A percentile compares a stretch with the other conserved stretches of the same genome.
Conservation (phyloP, 2,329 filamentous ascomycete species). For the Cadophora sp. region DNA sequence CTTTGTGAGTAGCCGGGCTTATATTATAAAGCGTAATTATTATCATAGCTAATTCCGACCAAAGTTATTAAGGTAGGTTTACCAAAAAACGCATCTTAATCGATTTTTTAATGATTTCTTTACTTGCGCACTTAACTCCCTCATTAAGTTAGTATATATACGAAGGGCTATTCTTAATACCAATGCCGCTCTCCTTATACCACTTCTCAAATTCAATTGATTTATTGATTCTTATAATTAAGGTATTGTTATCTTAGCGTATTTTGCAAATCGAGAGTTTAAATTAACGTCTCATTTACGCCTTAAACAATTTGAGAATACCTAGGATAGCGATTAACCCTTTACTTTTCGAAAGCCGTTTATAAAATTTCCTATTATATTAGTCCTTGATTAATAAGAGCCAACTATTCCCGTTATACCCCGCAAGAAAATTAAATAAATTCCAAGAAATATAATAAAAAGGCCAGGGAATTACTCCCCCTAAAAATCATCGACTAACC, state of each 20-base stretch:
- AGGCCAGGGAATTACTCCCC: not conserved
- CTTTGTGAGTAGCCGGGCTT: not conserved
- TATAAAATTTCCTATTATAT: not conserved
- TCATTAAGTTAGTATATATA: not conserved
- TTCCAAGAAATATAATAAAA: not conserved
- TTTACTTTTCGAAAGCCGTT: not conserved
- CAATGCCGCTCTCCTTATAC: not conserved
- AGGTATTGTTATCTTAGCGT: not conserved
- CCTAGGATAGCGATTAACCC: not conserved
- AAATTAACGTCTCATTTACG: not conserved
- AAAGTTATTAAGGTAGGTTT: not conserved
- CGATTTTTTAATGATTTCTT: not conserved
- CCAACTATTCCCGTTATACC: not conserved
- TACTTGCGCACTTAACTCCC: not conserved
- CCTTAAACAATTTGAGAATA: not conserved
- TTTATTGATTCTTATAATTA: not conserved
- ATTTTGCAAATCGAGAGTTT: not conserved
- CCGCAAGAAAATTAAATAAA: not conserved
- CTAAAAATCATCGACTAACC: not conserved
- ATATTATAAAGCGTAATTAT: not conserved
- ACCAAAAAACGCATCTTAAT: not conserved
- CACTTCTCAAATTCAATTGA: not conserved
- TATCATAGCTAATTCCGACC: not conserved
- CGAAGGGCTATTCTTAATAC: not conserved
- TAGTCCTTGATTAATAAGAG: not conserved